Conservation (phyloP, 768 basidiomycete genomes). For the Calocera cornea region DNA sequence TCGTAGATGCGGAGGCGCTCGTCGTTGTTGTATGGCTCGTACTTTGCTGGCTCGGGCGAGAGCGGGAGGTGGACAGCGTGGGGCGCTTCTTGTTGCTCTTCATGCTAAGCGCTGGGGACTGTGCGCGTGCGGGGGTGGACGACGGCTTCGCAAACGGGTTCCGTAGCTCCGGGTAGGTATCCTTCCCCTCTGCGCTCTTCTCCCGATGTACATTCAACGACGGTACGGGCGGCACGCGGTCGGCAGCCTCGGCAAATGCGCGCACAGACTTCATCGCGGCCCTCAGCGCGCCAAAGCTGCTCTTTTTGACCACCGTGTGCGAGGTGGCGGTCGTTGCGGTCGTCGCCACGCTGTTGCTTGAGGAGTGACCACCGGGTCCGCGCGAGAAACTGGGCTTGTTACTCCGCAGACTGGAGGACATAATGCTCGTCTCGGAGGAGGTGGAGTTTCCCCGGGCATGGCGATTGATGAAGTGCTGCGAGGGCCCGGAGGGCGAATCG, state of each 20-base stretch:
- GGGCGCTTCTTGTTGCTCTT: slow-evolving; percentile 29
- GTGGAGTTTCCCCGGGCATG: slow-evolving; percentile 63
- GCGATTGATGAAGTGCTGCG: not conserved
- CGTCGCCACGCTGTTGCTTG: slow-evolving; percentile 3
- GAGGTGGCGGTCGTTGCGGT: slow-evolving; percentile 25
- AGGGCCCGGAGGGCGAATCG: not conserved
- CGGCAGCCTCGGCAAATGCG: slow-evolving; percentile 29
- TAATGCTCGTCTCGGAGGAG: slow-evolving; percentile 61
- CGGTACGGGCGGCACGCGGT: slow-evolving; percentile 55
- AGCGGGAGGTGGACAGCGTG: slow-evolving; percentile 44
- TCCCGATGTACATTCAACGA: slow-evolving; percentile 53
- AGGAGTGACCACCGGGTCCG: not conserved
- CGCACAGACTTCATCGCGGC: slow-evolving; percentile 72
- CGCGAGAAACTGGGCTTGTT: not conserved
- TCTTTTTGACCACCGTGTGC: slow-evolving; percentile 60
- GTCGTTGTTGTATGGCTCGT: slow-evolving; percentile 31
- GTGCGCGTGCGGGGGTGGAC: slow-evolving; percentile 14
- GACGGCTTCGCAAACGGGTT: slow-evolving; percentile 27
- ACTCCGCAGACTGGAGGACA: slow-evolving; percentile 15
- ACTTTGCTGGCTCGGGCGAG: slow-evolving; percentile 22
- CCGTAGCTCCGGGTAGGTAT: slow-evolving; percentile 18
- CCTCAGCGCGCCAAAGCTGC: slow-evolving; percentile 74
- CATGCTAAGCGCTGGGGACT: slow-evolving; percentile 1
- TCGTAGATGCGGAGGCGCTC: slow-evolving; percentile 50
- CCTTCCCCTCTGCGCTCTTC: slow-evolving; percentile 57